Percentiles rank a stretch among this genome's conserved stretches.
Conservation (phyloP, 2,329 filamentous ascomycete species). For the Aspergillus ibericus region DNA sequence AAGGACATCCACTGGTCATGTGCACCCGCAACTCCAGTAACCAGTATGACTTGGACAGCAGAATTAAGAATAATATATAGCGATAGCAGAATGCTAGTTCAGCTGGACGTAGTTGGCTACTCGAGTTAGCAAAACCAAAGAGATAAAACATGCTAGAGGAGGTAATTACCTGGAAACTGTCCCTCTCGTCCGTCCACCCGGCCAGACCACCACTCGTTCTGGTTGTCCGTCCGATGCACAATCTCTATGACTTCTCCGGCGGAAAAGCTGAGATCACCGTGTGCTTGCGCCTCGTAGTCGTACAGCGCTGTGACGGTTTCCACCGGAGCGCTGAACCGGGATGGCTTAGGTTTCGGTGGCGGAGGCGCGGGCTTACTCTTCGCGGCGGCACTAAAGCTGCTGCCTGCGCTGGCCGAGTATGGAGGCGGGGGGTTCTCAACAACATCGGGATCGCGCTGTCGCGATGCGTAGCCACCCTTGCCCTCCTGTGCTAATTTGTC, state of each 20-base stretch:
- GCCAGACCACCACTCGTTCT: conserved; percentile 97
- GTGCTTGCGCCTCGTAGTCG: conserved; percentile 93
- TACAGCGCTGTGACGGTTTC: conserved; percentile 90
- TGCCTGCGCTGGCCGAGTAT: conserved; percentile 56
- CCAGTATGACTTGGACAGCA: conserved; percentile 5
- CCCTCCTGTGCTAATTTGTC: conserved; percentile 38
- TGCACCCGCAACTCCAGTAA: conserved; percentile 6
- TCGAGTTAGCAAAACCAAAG: conserved; percentile 11
- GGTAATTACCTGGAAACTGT: conserved; percentile 83
- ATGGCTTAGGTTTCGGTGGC: conserved; percentile 82
- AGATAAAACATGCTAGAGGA: background rate
- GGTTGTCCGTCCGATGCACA: conserved; percentile 75
- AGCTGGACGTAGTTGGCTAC: conserved; percentile 41
- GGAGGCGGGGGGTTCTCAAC: conserved; percentile 67
- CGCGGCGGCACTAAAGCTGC: conserved; percentile 53
- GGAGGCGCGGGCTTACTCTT: conserved; percentile 68
- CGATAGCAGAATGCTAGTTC: conserved; percentile 24
- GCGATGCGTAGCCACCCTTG: conserved; percentile 34
- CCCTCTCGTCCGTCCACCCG: conserved; percentile 76
- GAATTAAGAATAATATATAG: conserved; percentile 13
- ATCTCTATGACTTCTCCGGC: conserved; percentile 91
- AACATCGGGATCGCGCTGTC: conserved; percentile 44
- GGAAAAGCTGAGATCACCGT: conserved; percentile 87
- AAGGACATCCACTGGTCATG: conserved; percentile 3
- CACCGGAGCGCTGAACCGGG: conserved; percentile 65